A percentile compares a stretch with the other conserved stretches of the same genome.
These are phyloP conservation scores for Ustilago hordei DNA, from an alignment of 1,284 basidiomycete genomes.

Conservation along the genomic window DNA sequence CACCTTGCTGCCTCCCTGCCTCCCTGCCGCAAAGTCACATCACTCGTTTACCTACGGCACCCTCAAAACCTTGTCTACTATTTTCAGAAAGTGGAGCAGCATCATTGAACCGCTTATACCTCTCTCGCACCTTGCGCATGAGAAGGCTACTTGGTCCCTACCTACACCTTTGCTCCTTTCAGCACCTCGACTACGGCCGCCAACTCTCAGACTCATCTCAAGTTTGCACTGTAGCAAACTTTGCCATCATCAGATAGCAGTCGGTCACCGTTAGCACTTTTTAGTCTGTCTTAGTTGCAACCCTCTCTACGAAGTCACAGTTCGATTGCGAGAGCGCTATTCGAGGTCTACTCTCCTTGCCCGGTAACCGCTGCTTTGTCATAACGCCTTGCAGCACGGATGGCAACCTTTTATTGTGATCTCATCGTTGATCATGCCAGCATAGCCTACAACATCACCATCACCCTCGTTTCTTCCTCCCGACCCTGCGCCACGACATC, in stretches of 20 bases:
- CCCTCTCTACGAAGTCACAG: background rate
- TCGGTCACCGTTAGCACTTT: background rate
- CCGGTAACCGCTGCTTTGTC: constrained; percentile 5
- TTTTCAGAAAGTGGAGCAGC: constrained; percentile 17
- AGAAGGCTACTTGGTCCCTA: background rate
- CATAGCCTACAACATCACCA: constrained; percentile 26
- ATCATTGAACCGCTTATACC: constrained; percentile 2
- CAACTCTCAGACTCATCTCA: background rate
- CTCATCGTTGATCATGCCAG: constrained; percentile 20
- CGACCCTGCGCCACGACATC: background rate
- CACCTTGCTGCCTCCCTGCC: background rate
- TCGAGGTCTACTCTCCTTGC: background rate
- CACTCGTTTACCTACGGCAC: background rate
- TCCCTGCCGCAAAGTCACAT: background rate
- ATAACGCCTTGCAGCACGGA: constrained; percentile 4
- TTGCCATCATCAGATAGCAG: constrained; percentile 4
- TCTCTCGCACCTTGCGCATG: background rate
- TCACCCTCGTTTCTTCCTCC: constrained; percentile 9
- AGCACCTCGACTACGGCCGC: background rate
- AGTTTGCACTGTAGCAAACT: background rate
- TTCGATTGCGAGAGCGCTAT: background rate
- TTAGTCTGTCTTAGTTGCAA: background rate
- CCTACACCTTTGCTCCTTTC: background rate
- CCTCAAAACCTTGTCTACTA: constrained; percentile 17
- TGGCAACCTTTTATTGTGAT: constrained; percentile 14